Evolutionary conservation across 1,284 basidiomycete species (phyloP).

Genomic region (Naganishia cerealis): DNA sequence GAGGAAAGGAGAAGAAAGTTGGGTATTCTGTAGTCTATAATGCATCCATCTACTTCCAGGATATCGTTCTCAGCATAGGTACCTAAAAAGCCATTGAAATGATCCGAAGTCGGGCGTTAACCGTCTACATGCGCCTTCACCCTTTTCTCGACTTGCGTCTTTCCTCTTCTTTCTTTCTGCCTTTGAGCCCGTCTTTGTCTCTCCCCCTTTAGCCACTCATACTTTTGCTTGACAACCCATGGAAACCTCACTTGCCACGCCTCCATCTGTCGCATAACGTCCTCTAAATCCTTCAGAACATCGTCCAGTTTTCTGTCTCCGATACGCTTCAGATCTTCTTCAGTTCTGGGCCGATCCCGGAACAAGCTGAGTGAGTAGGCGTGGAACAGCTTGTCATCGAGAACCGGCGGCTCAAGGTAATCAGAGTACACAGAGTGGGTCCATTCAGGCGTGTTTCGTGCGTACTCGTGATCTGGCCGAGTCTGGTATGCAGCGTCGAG

Average conservation of each 20-base stretch:
- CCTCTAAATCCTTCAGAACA: slow-evolving; percentile 6
- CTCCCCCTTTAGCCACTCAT: slow-evolving; percentile 16
- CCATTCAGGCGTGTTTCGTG: slow-evolving; percentile 6
- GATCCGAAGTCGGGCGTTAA: background rate
- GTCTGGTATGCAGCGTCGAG: slow-evolving; percentile 7
- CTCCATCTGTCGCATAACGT: slow-evolving; percentile 17
- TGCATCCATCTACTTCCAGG: slow-evolving; percentile 64
- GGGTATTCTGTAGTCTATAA: slow-evolving; percentile 98
- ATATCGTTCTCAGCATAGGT: background rate
- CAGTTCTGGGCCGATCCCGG: slow-evolving; percentile 15
- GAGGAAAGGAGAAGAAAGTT: slow-evolving; percentile 98
- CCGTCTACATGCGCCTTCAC: background rate
- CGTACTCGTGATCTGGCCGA: slow-evolving; percentile 5
- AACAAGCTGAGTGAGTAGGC: slow-evolving; percentile 9
- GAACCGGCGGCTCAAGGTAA: slow-evolving; percentile 15
- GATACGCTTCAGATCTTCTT: background rate
- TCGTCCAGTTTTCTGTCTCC: background rate
- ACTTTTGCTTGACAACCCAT: slow-evolving; percentile 19
- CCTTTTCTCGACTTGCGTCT: background rate
- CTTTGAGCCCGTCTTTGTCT: background rate
- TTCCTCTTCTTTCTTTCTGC: background rate
- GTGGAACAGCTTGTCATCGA: slow-evolving; percentile 26
- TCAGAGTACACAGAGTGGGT: slow-evolving; percentile 7
- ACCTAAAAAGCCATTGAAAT: too few relatives aligned
- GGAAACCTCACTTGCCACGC: slow-evolving; percentile 17